Percentiles rank a stretch among this genome's conserved stretches.
Evolutionary conservation across 805 yeast genomes (phyloP).

Genomic region (Brettanomyces bruxellensis): DNA sequence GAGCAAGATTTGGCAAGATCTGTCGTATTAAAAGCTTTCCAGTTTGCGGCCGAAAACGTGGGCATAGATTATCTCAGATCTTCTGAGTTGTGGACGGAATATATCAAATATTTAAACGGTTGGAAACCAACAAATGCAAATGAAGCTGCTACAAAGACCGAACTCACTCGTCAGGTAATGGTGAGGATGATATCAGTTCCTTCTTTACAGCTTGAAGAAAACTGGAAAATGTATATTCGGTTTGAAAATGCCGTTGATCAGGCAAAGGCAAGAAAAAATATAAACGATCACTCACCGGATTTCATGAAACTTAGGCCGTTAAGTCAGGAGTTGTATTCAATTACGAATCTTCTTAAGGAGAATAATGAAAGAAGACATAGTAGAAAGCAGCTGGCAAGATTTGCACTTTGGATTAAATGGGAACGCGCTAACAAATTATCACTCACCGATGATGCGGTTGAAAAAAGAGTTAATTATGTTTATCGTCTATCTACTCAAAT

Average conservation of each 20-base stretch:
- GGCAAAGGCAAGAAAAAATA: slow-evolving; percentile 73
- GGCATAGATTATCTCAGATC: slow-evolving; percentile 65
- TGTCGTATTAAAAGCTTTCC: slow-evolving; percentile 71
- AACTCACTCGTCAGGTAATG: slow-evolving; percentile 64
- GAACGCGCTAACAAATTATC: slow-evolving; percentile 67
- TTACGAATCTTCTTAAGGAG: slow-evolving; percentile 29
- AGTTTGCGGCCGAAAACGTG: slow-evolving; percentile 67
- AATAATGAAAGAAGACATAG: slow-evolving; percentile 11
- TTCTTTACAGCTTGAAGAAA: slow-evolving; percentile 56
- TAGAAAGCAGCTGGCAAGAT: slow-evolving; percentile 38
- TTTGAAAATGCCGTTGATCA: slow-evolving; percentile 76
- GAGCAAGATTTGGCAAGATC: slow-evolving; percentile 55
- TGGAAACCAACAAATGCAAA: slow-evolving; percentile 76
- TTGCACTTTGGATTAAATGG: slow-evolving; percentile 75
- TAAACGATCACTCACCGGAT: slow-evolving; percentile 71
- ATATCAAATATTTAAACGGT: slow-evolving; percentile 63
- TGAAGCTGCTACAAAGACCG: slow-evolving; percentile 79
- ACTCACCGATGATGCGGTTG: slow-evolving; percentile 38
- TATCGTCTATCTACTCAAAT: slow-evolving; percentile 59
- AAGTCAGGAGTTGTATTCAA: slow-evolving; percentile 57
- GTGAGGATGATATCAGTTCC: slow-evolving; percentile 71
- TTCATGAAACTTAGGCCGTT: slow-evolving; percentile 84
- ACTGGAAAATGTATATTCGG: slow-evolving; percentile 72
- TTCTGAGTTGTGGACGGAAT: slow-evolving; percentile 72
- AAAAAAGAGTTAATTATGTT: slow-evolving; percentile 58